Base-by-base conservation (phyloP, 2,329 filamentous ascomycete species). In the Cytospora paraplurivora region DNA sequence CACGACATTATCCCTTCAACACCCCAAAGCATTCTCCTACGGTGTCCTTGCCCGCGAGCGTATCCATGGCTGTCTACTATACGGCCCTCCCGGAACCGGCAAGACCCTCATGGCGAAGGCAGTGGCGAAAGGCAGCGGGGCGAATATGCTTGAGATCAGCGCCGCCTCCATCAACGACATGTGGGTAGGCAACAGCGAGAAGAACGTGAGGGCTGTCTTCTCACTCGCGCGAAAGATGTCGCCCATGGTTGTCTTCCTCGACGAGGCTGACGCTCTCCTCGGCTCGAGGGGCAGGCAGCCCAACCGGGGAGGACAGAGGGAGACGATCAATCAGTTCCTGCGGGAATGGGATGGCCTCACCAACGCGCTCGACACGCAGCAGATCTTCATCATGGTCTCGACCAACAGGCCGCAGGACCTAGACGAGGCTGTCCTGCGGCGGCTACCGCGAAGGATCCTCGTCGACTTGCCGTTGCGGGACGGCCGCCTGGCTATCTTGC, bases 311-410 rank as follows among this genome's bases (percentile, higher is more conserved):
- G 88, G 85, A 1, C 91, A 96, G 69, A 87, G 93, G 56, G 94
- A 97, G 74, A 89, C 95, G 61, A 93, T 98, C 75, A 99, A 97
- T 72, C 94, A 99, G 76, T 98, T 98, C 75, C 80, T 99, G 56
- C 90, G 93, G 60, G 94, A 98, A 75, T 98, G 94, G 95, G 95
- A 98, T 70, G 95, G 95, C 12, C 89, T 98, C 81, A 81, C 81
- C 60, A 90, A 91, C 69, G 82, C 87, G 15, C 47, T 66, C 32
- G 58, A 59, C 64, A 66, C 63, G 38, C 85, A 88, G 54, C 90
- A 90, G 19, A 92, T 94, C 3, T 98, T 99, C 74, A 94, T 99
- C 75, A 97, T 99, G 93, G 93, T 98, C 0, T 94, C 95, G 34
- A 98, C 93, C 10, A 98, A 99, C 75, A 84, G 94, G 11, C 95